Percentiles rank a stretch among this genome's conserved stretches.
Conservation (phyloP, 768 basidiomycete species). For the Tubosaeta sp. region DNA sequence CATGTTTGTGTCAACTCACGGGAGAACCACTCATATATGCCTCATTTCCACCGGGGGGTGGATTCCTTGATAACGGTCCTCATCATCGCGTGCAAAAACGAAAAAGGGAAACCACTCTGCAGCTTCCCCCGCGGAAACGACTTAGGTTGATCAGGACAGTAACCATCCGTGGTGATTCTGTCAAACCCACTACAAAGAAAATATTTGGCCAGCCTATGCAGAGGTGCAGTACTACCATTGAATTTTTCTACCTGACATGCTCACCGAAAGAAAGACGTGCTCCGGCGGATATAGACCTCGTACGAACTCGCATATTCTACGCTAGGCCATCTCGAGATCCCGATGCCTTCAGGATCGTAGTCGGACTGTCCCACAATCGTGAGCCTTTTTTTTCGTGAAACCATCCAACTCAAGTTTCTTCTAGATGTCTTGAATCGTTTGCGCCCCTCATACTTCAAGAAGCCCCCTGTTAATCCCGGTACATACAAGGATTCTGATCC, state of each 20-base stretch:
- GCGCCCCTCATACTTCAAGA: slow-evolving; percentile 39
- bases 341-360: slow-evolving; percentile 43
- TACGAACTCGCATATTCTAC: slow-evolving; percentile 64
- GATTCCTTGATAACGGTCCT: slow-evolving; percentile 8
- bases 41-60: slow-evolving; percentile 21
- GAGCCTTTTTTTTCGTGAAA: slow-evolving; percentile 16
- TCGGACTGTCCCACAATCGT: slow-evolving; percentile 73
- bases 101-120: slow-evolving; percentile 16
- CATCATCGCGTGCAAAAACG: slow-evolving; percentile 14
- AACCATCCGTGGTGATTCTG: background rate
- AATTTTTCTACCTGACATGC: background rate
- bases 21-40: slow-evolving; percentile 62
- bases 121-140: slow-evolving; percentile 27
- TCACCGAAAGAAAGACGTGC: slow-evolving; percentile 32
- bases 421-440: slow-evolving; percentile 67
- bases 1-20: slow-evolving; percentile 78
- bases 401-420: background rate
- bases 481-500: slow-evolving; percentile 43
- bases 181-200: slow-evolving; percentile 5
- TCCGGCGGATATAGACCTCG: slow-evolving; percentile 49
- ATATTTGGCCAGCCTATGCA: slow-evolving; percentile 13
- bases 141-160: slow-evolving; percentile 10
- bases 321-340: slow-evolving; percentile 53
- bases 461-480: slow-evolving; percentile 23
- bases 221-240: slow-evolving; percentile 10